Evolutionary conservation across 1,139 yeast species (phyloP).

Genomic region (Meyerozyma athensensis): DNA sequence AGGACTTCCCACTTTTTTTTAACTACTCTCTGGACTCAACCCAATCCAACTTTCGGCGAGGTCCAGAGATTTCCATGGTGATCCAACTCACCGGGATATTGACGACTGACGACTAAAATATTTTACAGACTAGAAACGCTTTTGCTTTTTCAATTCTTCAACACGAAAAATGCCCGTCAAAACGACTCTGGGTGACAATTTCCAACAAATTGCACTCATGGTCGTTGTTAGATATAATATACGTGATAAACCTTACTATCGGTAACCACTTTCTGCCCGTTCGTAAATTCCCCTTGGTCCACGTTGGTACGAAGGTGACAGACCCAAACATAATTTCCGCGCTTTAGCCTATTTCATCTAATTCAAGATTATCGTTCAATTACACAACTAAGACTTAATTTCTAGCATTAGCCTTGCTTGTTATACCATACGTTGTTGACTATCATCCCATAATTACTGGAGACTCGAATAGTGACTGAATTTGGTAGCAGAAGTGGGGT

Average conservation of each 20-base stretch:
- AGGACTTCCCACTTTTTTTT: not conserved
- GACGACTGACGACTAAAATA: conserved; percentile 3
- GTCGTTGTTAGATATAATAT: not conserved
- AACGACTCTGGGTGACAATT: not conserved
- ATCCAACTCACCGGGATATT: conserved; percentile 3
- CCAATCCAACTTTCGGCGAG: conserved; percentile 4
- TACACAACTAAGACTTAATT: conserved; percentile 1
- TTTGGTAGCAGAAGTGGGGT: too few species aligned
- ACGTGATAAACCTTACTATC: too few species aligned
- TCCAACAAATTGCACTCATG: conserved; percentile 7
- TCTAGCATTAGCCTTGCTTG: too few species aligned
- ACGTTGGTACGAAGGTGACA: too few species aligned
- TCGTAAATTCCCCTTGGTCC: too few species aligned
- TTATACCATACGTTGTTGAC: too few species aligned
- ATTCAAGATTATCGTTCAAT: not conserved
- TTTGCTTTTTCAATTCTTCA: conserved; percentile 14
- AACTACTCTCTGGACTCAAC: not conserved
- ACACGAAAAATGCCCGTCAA: conserved; percentile 7
- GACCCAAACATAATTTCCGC: conserved; percentile 2
- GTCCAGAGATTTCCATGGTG: conserved; percentile 1
- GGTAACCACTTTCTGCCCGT: too few species aligned
- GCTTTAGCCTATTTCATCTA: not conserved
- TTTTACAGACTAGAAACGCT: conserved; percentile 4
- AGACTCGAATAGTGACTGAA: too few species aligned
- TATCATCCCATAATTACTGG: too few species aligned